These are phyloP conservation scores for Epichloe amarillans DNA, from an alignment of 2,329 filamentous ascomycete species.

Conservation along the genomic window DNA sequence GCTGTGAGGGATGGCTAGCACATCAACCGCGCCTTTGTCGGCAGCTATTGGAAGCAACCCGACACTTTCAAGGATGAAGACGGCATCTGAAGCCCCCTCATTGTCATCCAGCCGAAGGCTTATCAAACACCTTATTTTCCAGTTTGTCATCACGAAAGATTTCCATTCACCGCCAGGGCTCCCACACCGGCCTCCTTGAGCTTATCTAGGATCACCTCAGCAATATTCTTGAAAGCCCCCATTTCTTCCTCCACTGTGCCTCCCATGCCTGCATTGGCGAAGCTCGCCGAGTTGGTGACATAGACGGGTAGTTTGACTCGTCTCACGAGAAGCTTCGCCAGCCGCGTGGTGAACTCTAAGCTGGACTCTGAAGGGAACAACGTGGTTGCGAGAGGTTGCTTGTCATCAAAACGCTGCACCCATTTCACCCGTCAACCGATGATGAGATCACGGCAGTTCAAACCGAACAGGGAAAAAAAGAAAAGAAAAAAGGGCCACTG, in stretches of 20 bases:
- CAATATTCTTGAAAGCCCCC: constrained; percentile 66
- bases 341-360: constrained; percentile 72
- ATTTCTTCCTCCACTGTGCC: constrained; percentile 87
- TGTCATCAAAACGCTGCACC: constrained; percentile 35
- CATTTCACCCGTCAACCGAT: background rate
- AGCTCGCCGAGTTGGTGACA: constrained; percentile 75
- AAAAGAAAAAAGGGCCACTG: background rate
- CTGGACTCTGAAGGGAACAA: constrained; percentile 65
- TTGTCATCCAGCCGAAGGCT: too few species aligned
- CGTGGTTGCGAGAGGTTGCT: constrained; percentile 60
- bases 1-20: too few species aligned
- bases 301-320: constrained; percentile 67
- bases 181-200: constrained; percentile 12
- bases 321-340: constrained; percentile 73
- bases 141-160: background rate
- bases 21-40: too few species aligned
- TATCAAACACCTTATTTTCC: too few species aligned
- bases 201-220: constrained; percentile 44
- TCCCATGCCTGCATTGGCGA: constrained; percentile 59
- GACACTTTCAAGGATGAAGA: too few species aligned
- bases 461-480: background rate
- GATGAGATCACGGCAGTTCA: background rate
- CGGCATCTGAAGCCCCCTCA: too few species aligned
- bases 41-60: too few species aligned
- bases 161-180: constrained; percentile 1